Percentiles rank a stretch among this genome's conserved stretches.
These are phyloP conservation scores for Coemansia sp. DNA, from an alignment of 192 early-diverging fungal genomes.

Conservation along the genomic window DNA sequence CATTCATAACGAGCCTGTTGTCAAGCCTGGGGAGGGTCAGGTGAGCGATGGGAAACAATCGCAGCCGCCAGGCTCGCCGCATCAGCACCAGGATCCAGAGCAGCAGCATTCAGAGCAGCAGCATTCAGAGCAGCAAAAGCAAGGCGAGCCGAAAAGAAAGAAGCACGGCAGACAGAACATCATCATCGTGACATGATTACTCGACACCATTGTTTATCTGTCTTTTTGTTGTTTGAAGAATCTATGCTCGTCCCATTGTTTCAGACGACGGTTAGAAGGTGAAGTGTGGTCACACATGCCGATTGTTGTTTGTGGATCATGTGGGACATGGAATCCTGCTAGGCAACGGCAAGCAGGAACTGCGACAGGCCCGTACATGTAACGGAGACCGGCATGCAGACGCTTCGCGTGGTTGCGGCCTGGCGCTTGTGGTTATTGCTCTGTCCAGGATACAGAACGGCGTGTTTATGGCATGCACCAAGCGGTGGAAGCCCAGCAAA, in stretches of 20 bases:
- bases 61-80: neutral
- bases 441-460: too few species aligned
- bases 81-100: neutral
- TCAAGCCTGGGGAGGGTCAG: neutral
- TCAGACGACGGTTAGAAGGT: neutral
- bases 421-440: too few species aligned
- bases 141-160: conserved; percentile 27
- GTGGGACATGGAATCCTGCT: neutral
- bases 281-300: neutral
- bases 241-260: neutral
- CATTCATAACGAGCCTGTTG: neutral
- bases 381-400: too few species aligned
- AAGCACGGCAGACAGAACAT: conserved; percentile 37
- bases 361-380: too few species aligned
- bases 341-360: too few species aligned
- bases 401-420: too few species aligned
- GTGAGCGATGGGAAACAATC: neutral
- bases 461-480: too few species aligned
- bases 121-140: conserved; percentile 7
- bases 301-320: neutral
- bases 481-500: too few species aligned
- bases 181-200: conserved; percentile 35
- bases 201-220: neutral
- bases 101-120: neutral
- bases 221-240: neutral